Evolutionary conservation across 2,329 filamentous ascomycete species (phyloP).

Genomic region (Phyllachora maydis): DNA sequence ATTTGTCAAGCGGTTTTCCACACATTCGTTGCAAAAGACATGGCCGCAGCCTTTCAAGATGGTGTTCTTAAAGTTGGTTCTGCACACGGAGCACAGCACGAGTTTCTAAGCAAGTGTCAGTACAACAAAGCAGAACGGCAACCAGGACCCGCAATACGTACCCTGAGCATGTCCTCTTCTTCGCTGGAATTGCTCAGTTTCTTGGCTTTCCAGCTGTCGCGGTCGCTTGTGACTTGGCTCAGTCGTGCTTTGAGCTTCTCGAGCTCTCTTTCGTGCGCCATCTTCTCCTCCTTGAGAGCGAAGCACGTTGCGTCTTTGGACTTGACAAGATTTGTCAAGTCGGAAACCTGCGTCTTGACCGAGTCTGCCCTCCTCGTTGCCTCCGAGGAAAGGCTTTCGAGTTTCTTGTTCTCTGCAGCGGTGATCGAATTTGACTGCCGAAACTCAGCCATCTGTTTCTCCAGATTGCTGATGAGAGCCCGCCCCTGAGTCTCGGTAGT

Average conservation of each 20-base stretch:
- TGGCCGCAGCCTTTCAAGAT: constrained; percentile 88
- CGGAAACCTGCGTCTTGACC: constrained; percentile 53
- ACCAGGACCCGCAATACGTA: constrained; percentile 27
- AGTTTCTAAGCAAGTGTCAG: constrained; percentile 34
- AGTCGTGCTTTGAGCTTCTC: constrained; percentile 63
- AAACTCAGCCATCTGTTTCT: constrained; percentile 75
- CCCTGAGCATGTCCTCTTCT: constrained; percentile 69
- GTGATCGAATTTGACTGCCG: constrained; percentile 59
- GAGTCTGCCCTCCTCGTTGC: constrained; percentile 48
- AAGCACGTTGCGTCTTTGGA: constrained; percentile 47
- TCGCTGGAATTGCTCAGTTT: constrained; percentile 61
- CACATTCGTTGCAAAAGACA: constrained; percentile 78
- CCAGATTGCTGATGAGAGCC: constrained; percentile 58
- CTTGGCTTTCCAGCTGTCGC: constrained; percentile 73
- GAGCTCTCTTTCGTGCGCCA: constrained; percentile 50
- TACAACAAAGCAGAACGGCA: constrained; percentile 1
- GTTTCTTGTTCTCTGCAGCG: constrained; percentile 49
- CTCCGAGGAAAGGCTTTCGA: constrained; percentile 54
- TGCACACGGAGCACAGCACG: constrained; percentile 81
- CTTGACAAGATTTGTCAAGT: constrained; percentile 54
- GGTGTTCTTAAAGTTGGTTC: constrained; percentile 84
- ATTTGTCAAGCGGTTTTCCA: constrained; percentile 74
- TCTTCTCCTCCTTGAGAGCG: constrained; percentile 31
- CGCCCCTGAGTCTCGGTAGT: constrained; percentile 67
- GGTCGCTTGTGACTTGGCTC: constrained; percentile 60